Base-by-base conservation (phyloP, 2,329 filamentous ascomycete genomes). In the Curvularia eragrostidis region DNA sequence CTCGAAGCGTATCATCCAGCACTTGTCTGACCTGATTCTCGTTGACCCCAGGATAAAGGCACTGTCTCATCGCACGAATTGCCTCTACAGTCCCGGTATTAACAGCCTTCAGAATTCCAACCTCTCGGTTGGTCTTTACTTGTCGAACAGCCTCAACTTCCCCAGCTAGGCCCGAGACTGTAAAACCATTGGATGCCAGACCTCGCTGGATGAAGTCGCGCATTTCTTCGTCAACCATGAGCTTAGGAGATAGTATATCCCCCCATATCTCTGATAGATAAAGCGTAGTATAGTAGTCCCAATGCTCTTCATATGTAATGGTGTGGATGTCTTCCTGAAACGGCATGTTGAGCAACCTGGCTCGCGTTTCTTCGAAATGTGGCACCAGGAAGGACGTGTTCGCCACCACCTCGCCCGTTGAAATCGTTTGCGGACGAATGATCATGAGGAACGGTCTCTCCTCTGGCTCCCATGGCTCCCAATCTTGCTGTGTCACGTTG, bases 201-300 rank as follows among this genome's bases (percentile, higher is more conserved):
- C 86, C 86, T 2, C 86, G 80, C 38, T 83, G 79, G 48, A 89
- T 87, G 69, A 83, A 88, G 68, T 88, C 85, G 2, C 86, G 81
- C 68, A 88, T 86, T 66, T 88, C 86, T 61, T 88, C 86, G 60
- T 89, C 86, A 13, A 87, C 80, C 82, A 88, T 87, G n/a, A 89
- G 62, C n/a, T 68, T 80, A 5, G 75, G 68, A 0, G 69, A 70
- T 1, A 71, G 54, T 1, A 38, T 66, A 8, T 70, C 63, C 0
- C 80, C 82, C 70, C 69, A 73, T 3, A 72, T 71, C 8, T 62
- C 60, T 3, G 68, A 65, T 23, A 79, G 61, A 12, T 79, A 73
- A 18, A 89, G 75, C 0, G 84, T 88, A 0, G 72, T 71, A 69
- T 88, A 89, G 1, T 85, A 86, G 68, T 88, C 80, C 86, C 85